Conservation (phyloP, 1,284 basidiomycete species). For the Sporisorium graminicola region DNA sequence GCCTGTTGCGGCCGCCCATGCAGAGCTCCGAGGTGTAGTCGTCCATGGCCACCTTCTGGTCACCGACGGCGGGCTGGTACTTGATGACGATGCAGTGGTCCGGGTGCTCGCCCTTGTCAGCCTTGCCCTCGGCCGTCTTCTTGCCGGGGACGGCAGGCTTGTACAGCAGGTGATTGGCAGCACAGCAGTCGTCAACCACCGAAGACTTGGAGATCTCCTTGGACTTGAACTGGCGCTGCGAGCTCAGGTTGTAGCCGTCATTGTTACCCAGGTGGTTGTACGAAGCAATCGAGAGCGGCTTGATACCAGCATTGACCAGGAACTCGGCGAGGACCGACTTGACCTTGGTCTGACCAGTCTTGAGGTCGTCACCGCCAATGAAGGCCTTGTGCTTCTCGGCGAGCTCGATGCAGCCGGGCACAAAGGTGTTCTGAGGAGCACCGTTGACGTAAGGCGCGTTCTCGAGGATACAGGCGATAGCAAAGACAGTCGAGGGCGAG, state of each 20-base stretch:
- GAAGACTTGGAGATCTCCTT: slow-evolving; percentile 91
- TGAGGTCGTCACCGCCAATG: slow-evolving; percentile 98
- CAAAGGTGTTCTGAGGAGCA: slow-evolving; percentile 98
- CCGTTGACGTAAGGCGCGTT: slow-evolving; percentile 96
- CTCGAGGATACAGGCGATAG: slow-evolving; percentile 94
- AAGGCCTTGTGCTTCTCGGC: slow-evolving; percentile 90
- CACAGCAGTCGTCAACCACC: slow-evolving; percentile 82
- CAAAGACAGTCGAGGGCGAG: slow-evolving; percentile 94
- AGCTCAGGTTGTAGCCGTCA: slow-evolving; percentile 91
- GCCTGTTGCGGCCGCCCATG: slow-evolving; percentile 74
- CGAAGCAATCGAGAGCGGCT: slow-evolving; percentile 93
- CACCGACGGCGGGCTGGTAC: slow-evolving; percentile 84
- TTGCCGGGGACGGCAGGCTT: slow-evolving; percentile 75
- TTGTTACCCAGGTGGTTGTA: slow-evolving; percentile 99
- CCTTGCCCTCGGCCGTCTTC: slow-evolving; percentile 71
- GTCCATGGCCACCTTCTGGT: slow-evolving; percentile 88
- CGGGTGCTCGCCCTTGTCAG: slow-evolving; percentile 88
- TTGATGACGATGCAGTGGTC: slow-evolving; percentile 89
- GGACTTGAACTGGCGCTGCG: slow-evolving; percentile 93
- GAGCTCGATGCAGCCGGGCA: slow-evolving; percentile 92
- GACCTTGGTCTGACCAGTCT: slow-evolving; percentile 74
- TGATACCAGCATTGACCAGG: slow-evolving; percentile 98
- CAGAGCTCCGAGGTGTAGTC: slow-evolving; percentile 93
- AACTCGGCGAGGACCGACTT: slow-evolving; percentile 96
- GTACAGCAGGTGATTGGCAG: slow-evolving; percentile 88